These are phyloP conservation scores for Diutina scorzettiae DNA, from an alignment of 1,139 yeast genomes.

Conservation along the genomic window DNA sequence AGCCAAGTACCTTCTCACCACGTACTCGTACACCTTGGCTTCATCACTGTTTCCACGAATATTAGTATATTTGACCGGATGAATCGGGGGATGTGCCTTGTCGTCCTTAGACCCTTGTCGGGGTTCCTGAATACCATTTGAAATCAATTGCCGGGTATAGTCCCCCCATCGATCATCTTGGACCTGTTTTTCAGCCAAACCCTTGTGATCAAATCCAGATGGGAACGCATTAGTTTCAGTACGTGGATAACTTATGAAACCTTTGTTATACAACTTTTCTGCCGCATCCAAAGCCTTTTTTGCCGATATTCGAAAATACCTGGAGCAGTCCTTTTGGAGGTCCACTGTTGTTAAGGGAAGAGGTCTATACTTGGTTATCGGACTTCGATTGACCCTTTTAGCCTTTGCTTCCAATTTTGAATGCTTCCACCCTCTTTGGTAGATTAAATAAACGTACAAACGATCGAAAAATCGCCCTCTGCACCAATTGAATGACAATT, in stretches of 20 bases:
- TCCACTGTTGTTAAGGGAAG: constrained; percentile 93
- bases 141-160: constrained; percentile 25
- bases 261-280: constrained; percentile 73
- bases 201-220: constrained; percentile 52
- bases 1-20: constrained; percentile 79
- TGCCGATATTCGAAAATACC: constrained; percentile 65
- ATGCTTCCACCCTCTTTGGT: constrained; percentile 40
- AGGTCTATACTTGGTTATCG: constrained; percentile 72
- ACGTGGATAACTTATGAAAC: constrained; percentile 89
- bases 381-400: constrained; percentile 27
- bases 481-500: constrained; percentile 48
- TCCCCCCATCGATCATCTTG: constrained; percentile 37
- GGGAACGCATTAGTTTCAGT: constrained; percentile 94
- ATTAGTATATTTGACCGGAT: constrained; percentile 55
- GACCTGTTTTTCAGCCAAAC: constrained; percentile 48
- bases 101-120: constrained; percentile 78
- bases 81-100: constrained; percentile 97
- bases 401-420: constrained; percentile 20
- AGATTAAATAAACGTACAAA: constrained; percentile 46
- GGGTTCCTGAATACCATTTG: constrained; percentile 42
- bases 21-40: constrained; percentile 72
- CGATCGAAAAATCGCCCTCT: constrained; percentile 66
- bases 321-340: constrained; percentile 76
- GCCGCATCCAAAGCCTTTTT: constrained; percentile 76
- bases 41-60: constrained; percentile 29